Evolutionary conservation across 2,329 filamentous ascomycete species (phyloP).

Genomic region (Huntiella moniliformis): DNA sequence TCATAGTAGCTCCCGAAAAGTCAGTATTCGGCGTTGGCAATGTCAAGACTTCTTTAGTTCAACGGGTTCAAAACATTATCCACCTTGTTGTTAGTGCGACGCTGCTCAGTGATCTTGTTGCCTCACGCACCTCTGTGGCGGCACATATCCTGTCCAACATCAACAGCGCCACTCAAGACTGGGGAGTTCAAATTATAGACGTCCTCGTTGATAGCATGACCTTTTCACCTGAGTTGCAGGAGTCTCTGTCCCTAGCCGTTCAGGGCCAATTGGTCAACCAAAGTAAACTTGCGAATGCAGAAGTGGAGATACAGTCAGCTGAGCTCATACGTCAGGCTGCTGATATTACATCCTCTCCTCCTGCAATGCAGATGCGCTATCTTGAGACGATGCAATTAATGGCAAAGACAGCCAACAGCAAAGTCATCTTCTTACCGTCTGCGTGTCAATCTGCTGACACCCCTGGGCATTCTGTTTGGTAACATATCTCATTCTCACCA

Average conservation of each 20-base stretch:
- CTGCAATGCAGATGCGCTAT: conserved; percentile 96
- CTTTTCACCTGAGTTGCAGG: conserved; percentile 88
- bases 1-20: conserved; percentile 88
- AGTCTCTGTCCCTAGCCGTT: conserved; percentile 92
- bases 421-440: conserved; percentile 64
- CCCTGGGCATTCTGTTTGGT: too few relatives aligned
- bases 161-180: conserved; percentile 79
- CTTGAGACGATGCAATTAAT: conserved; percentile 98
- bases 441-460: neutral
- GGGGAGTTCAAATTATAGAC: conserved; percentile 91
- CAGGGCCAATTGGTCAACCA: conserved; percentile 98
- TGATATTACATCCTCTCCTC: conserved; percentile 77
- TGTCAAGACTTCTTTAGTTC: conserved; percentile 85
- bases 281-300: conserved; percentile 92
- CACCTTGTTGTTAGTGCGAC: conserved; percentile 92
- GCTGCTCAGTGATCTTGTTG: conserved; percentile 92
- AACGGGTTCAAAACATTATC: conserved; percentile 93
- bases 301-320: conserved; percentile 89
- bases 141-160: conserved; percentile 94
- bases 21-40: conserved; percentile 93
- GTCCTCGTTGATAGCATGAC: conserved; percentile 99
- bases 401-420: conserved; percentile 82
- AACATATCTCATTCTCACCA: too few relatives aligned
- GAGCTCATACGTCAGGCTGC: conserved; percentile 88
- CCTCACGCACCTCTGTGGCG: conserved; percentile 92